Evolutionary conservation across 805 yeast genomes (phyloP), one percentile per base, ranked within the genome.

Genomic region (Trichomonascus vanleenenianus): DNA sequence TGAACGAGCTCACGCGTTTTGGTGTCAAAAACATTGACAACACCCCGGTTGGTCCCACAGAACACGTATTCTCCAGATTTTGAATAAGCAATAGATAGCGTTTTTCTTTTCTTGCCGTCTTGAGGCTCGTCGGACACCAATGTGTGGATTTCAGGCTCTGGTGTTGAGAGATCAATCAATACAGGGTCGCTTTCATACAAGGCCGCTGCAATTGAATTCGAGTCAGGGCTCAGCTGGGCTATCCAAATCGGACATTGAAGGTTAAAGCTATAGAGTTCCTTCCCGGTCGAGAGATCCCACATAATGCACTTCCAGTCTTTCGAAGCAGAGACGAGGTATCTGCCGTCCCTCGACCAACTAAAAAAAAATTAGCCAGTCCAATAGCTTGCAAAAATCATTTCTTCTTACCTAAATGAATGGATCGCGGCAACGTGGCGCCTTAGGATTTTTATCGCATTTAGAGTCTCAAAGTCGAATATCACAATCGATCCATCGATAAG

Each of bases 31-130:
- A 87, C 70, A 49, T 79, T 79, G 11, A 89, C 54, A 74, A 79
- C 75, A 1, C 97, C 97, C 60, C 83, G 81, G 46, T 81, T 80
- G 2, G 95, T 86, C 0, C 96, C 97, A 0, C 82, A 68, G 32
- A 86, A 65, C 1, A 87, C 68, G 47, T 70, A 76, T 14, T 65
- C 68, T 2, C 82, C 88, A 42, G 70, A 57, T 2, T 74, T 75
- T 32, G 75, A 72, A 58, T 77, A 79, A 1, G 71, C 64, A 1
- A 77, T 60, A 3, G 71, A 75, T 38, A 81, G 59, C 0, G 84
- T 60, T 65, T 63, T 49, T 44, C 46, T 50, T 31, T 27, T 40
- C 15, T 36, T 35, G 12, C 30, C 38, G 31, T 37, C 42, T 8
- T 30, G 16, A 25, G 41, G 32, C 4, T 30, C 34, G 2, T 22